Conservation (phyloP, 768 basidiomycete genomes). For the Sutorius australiensis region DNA sequence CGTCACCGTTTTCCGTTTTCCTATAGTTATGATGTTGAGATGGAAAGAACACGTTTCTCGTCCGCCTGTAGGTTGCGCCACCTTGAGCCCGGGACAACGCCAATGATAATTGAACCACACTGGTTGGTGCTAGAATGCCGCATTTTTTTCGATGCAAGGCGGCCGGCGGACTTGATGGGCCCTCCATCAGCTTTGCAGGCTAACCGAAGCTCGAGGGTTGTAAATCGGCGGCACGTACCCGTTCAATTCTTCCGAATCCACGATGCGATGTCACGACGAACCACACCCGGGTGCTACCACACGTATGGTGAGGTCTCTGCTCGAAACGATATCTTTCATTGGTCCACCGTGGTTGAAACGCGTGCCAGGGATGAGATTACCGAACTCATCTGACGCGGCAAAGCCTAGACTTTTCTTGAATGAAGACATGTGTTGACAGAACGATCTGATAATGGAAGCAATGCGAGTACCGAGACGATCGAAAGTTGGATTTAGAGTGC, state of each 20-base stretch:
- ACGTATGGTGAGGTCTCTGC: constrained; percentile 49
- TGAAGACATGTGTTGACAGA: too few relatives aligned
- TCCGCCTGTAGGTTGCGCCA: constrained; percentile 34
- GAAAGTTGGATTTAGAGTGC: too few relatives aligned
- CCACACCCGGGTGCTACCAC: constrained; percentile 72
- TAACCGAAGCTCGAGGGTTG: constrained; percentile 50
- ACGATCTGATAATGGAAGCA: too few relatives aligned
- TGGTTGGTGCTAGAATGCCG: constrained; percentile 32
- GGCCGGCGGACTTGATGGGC: constrained; percentile 58
- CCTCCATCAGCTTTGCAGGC: constrained; percentile 45
- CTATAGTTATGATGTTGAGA: constrained; percentile 52
- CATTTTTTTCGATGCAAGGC: constrained; percentile 47
- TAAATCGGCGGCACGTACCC: constrained; percentile 78
- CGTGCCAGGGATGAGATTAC: constrained; percentile 35
- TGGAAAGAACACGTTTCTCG: constrained; percentile 52
- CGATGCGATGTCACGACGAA: constrained; percentile 23
- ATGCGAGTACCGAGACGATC: too few relatives aligned
- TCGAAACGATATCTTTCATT: constrained; percentile 42
- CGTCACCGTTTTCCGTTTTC: constrained; percentile 46
- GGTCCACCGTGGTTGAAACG: constrained; percentile 33
- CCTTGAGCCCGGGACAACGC: constrained; percentile 37
- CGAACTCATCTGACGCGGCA: constrained; percentile 47
- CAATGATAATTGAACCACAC: constrained; percentile 51
- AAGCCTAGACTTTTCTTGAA: not conserved
- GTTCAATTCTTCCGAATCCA: constrained; percentile 3